Evolutionary conservation across 2,329 filamentous ascomycete species (phyloP).

Genomic region (Whalleya microplaca): DNA sequence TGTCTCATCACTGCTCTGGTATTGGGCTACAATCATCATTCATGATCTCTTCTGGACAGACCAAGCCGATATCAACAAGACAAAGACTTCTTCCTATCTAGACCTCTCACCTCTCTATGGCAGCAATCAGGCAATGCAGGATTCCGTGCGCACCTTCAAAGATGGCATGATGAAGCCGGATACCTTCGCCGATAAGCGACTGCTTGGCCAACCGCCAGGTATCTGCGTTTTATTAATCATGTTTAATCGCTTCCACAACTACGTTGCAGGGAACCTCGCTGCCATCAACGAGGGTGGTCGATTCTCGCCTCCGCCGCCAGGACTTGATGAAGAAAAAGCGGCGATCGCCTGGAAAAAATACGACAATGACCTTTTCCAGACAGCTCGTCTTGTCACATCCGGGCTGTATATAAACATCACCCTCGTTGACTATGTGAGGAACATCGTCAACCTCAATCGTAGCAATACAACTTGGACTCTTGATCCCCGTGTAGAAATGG

Average conservation of each 20-base stretch:
- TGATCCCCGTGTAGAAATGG: slow-evolving; percentile 74
- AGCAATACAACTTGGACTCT: slow-evolving; percentile 80
- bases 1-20: slow-evolving; percentile 72
- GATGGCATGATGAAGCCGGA: slow-evolving; percentile 75
- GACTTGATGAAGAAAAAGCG: slow-evolving; percentile 53
- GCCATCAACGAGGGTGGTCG: slow-evolving; percentile 83
- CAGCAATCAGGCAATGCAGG: slow-evolving; percentile 66
- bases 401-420: slow-evolving; percentile 81
- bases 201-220: slow-evolving; percentile 72
- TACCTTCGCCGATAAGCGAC: slow-evolving; percentile 69
- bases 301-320: slow-evolving; percentile 67
- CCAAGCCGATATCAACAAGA: slow-evolving; percentile 57
- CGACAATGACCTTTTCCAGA: slow-evolving; percentile 80
- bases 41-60: slow-evolving; percentile 77
- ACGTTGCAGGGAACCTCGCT: slow-evolving; percentile 77
- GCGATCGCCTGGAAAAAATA: slow-evolving; percentile 65
- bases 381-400: slow-evolving; percentile 72
- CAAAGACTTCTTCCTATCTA: slow-evolving; percentile 68
- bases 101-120: slow-evolving; percentile 74
- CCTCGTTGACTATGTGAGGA: slow-evolving; percentile 76
- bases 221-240: slow-evolving; percentile 74
- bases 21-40: slow-evolving; percentile 74
- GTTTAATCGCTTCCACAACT: slow-evolving; percentile 87
- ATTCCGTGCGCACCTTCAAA: slow-evolving; percentile 68
- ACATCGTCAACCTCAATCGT: slow-evolving; percentile 73